These are phyloP conservation scores for Amphirosellinia nigrospora DNA, from an alignment of 495 filamentous ascomycete species.

Conservation along the genomic window DNA sequence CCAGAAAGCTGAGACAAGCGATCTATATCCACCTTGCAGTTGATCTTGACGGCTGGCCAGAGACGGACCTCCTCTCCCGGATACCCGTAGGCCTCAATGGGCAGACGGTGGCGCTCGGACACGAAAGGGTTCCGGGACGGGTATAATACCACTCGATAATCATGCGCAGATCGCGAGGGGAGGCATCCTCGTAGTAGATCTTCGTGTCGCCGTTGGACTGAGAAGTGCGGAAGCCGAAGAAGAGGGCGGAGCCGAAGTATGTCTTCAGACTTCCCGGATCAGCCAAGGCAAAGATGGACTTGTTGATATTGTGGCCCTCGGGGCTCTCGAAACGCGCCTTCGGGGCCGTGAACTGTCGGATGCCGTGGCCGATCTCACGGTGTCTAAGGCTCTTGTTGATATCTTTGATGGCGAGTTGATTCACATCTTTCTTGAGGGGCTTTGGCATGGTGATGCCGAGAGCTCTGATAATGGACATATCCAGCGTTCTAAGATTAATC, in stretches of 20 bases:
- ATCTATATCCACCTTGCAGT: constrained; percentile 18
- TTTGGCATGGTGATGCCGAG: background rate
- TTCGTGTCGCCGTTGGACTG: background rate
- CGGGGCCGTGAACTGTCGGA: constrained; percentile 14
- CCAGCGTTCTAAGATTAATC: background rate
- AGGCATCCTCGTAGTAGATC: background rate
- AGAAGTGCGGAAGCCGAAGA: constrained; percentile 1
- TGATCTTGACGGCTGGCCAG: constrained; percentile 26
- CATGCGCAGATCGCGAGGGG: constrained; percentile 15
- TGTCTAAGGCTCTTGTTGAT: constrained; percentile 14
- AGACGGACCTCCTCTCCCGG: background rate
- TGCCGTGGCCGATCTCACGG: constrained; percentile 20
- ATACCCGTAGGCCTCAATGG: background rate
- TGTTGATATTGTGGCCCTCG: background rate
- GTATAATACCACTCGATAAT: constrained; percentile 16
- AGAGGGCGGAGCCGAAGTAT: constrained; percentile 17
- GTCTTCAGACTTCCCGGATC: constrained; percentile 8
- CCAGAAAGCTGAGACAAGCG: background rate
- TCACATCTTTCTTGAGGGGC: background rate
- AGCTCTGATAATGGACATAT: background rate
- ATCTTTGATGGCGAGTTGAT: background rate
- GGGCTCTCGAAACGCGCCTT: background rate
- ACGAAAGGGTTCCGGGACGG: constrained; percentile 9
- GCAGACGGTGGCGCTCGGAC: background rate
- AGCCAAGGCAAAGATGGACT: constrained; percentile 14